Evolutionary conservation across 257 asterid species (phyloP), one percentile per base, ranked within the genome.

Genomic region (Ehretia macrophylla): DNA sequence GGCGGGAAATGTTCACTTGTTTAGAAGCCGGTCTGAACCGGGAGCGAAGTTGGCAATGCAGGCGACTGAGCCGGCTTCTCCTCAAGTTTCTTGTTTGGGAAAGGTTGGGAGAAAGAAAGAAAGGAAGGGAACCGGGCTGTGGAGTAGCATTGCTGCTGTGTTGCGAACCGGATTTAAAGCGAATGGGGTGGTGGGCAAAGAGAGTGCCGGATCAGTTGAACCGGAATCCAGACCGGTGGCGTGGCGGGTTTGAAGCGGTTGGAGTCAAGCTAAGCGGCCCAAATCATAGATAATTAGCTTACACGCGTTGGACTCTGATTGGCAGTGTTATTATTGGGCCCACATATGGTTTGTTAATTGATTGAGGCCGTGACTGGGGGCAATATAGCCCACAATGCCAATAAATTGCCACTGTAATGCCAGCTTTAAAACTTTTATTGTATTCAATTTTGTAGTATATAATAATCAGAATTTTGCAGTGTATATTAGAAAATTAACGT

Each of bases 21-120:
- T 80, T 48, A 61, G 90, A 21, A 75, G 80, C 68, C 73, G 70
- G 62, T 75, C 80, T 56, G 80, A 70, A 60, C 73, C 68, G 63
- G 73, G 58, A 1, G 21, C 46, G 5, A 61, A 38, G 50, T 4
- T 10, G 73, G 51, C 1, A 16, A 11, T 45, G 32, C 67, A 19
- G 11, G 14, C 39, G 17, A 21, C 14, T 20, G 56, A 51, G 18
- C 56, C 56, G 35, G 56, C 13, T 10, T 51, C 56, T 8, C 56
- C 56, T 51, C 32, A 51, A 11, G 56, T 51, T 20, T 18, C 14
- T 51, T 51, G 56, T n/a, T 18, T 51, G 56, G 56, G 56, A 20
- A 20, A 27, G 32, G 32, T 51, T 1, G 56, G 56, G 56, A 51
- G 32, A 10, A 51, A 5, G 37, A 51, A 14, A 20, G 56, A 51